Percentiles rank a stretch among this genome's conserved stretches.
phyloP scores from a whole-genome alignment of 1,284 basidiomycete species.

The Chalciporus piperatoides region DNA sequence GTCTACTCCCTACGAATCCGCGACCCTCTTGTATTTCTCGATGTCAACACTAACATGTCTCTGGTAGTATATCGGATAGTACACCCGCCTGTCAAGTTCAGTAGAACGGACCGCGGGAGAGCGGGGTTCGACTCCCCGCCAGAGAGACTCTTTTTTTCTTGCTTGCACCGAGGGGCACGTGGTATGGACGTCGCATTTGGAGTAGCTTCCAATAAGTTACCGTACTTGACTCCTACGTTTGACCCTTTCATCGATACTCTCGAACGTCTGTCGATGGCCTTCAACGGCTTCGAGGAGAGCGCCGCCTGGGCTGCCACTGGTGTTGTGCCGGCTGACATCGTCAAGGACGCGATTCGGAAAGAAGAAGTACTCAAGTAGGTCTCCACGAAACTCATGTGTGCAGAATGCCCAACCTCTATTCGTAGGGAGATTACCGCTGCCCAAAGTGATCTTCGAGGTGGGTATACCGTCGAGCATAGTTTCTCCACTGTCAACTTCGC shows the following conservation, averaged over 20 bases:
- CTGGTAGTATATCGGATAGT: constrained; percentile 46
- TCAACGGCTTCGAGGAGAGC: constrained; percentile 51
- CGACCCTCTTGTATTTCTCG: not conserved
- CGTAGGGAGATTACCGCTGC: constrained; percentile 66
- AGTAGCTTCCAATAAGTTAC: too few relatives aligned
- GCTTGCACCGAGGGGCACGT: not conserved
- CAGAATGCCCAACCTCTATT: not conserved
- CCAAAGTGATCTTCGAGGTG: constrained; percentile 72
- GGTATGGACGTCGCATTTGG: too few relatives aligned
- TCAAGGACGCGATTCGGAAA: constrained; percentile 71
- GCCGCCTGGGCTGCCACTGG: constrained; percentile 57
- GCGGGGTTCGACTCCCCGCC: constrained; percentile 45
- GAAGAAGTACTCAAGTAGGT: constrained; percentile 59
- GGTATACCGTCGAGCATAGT: not conserved
- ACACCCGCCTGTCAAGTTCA: constrained; percentile 40
- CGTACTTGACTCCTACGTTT: too few relatives aligned
- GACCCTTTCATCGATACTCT: not conserved
- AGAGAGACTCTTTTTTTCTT: constrained; percentile 32
- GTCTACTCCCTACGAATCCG: too few relatives aligned
- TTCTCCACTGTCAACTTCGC: not conserved
- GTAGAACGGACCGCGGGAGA: constrained; percentile 32
- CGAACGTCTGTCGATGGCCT: constrained; percentile 38
- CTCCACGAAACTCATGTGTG: not conserved
- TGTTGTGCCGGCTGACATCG: constrained; percentile 52
- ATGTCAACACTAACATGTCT: constrained; percentile 18